A percentile compares a stretch with the other conserved stretches of the same genome.
phyloP scores from a whole-genome alignment of 768 basidiomycete genomes.

The Boletales sp. region DNA sequence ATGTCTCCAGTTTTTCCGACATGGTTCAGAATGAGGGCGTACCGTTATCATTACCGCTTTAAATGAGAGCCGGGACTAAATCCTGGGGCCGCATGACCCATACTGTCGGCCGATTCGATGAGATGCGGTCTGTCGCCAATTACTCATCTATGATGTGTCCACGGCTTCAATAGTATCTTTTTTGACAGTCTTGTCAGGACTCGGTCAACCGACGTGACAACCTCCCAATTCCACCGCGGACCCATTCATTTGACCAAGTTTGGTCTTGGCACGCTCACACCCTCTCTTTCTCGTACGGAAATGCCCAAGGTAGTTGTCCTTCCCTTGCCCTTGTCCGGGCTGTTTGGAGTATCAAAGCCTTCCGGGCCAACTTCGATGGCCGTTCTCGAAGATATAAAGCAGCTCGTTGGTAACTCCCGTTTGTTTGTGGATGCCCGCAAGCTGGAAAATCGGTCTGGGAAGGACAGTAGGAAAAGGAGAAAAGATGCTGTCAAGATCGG shows the following conservation, averaged over 20 bases:
- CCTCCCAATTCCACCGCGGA: too few species aligned
- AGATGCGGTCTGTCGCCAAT: background rate
- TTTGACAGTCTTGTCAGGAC: too few species aligned
- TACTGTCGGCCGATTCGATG: background rate
- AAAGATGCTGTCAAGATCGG: constrained; percentile 71
- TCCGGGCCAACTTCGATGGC: constrained; percentile 93
- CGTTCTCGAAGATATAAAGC: constrained; percentile 80
- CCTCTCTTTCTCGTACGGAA: background rate
- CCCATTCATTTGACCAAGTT: background rate
- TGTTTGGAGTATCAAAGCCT: constrained; percentile 90
- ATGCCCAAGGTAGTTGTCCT: constrained; percentile 68
- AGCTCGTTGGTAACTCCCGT: constrained; percentile 68
- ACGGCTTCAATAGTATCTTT: too few species aligned
- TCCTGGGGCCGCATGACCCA: too few species aligned
- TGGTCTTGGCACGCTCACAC: background rate
- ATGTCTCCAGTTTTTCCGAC: constrained; percentile 6
- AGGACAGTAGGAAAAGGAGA: constrained; percentile 38
- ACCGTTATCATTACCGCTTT: too few species aligned
- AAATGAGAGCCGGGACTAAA: too few species aligned
- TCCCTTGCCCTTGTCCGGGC: constrained; percentile 63
- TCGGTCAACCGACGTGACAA: too few species aligned
- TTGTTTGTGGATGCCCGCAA: constrained; percentile 67
- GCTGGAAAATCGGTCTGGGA: constrained; percentile 48
- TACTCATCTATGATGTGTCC: background rate
- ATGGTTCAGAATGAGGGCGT: background rate